A percentile compares a stretch with the other conserved stretches of the same genome.
phyloP scores from a whole-genome alignment of 805 yeast genomes.

The Starmerella vaccinii region DNA sequence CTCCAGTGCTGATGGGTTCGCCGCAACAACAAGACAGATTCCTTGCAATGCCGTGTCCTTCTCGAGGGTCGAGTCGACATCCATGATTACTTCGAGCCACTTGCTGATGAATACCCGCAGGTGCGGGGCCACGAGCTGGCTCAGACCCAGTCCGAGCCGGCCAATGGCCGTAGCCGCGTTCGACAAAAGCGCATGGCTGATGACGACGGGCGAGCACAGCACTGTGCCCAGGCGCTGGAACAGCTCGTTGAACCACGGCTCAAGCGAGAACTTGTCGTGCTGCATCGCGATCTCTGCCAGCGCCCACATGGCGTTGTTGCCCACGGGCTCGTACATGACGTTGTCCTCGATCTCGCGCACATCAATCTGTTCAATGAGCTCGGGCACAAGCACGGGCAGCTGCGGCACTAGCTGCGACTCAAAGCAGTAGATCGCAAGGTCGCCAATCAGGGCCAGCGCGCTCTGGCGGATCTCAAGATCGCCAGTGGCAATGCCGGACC shows the following conservation, averaged over 20 bases:
- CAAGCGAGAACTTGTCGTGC: constrained; percentile 32
- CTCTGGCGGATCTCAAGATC: constrained; percentile 84
- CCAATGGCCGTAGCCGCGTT: constrained; percentile 88
- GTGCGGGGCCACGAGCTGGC: constrained; percentile 50
- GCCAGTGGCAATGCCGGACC: constrained; percentile 43
- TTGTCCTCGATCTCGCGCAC: constrained; percentile 38
- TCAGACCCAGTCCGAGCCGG: constrained; percentile 58
- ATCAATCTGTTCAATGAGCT: constrained; percentile 49
- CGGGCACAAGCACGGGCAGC: constrained; percentile 30
- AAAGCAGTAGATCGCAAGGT: constrained; percentile 57
- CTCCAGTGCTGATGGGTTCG: constrained; percentile 58
- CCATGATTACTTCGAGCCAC: constrained; percentile 65
- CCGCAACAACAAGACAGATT: constrained; percentile 55
- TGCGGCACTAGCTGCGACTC: constrained; percentile 32
- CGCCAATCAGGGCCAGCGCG: constrained; percentile 84
- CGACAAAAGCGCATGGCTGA: constrained; percentile 48
- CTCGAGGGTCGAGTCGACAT: constrained; percentile 64
- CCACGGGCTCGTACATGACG: constrained; percentile 47
- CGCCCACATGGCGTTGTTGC: constrained; percentile 90
- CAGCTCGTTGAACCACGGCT: constrained; percentile 46
- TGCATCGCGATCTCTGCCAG: constrained; percentile 76
- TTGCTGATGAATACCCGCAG: constrained; percentile 46
- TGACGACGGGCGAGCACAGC: constrained; percentile 47
- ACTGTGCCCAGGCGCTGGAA: constrained; percentile 49
- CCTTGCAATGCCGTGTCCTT: constrained; percentile 83